Percentiles rank a stretch among this genome's conserved stretches.
Evolutionary conservation across 495 filamentous ascomycete species (phyloP).

Genomic region (Lophiostoma macrostomum): DNA sequence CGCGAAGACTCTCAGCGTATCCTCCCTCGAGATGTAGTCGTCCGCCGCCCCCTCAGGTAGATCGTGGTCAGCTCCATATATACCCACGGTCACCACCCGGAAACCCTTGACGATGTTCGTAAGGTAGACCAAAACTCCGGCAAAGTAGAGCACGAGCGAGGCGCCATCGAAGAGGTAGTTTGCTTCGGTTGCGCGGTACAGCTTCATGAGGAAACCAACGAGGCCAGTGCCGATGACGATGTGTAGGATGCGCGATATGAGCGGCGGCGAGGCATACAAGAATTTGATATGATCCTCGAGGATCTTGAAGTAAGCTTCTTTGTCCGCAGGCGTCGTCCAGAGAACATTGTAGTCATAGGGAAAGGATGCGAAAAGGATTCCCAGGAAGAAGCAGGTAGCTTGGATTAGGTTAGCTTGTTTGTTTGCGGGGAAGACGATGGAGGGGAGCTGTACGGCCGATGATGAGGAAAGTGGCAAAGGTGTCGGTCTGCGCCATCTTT

Average conservation of each 20-base stretch:
- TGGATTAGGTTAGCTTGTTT: conserved; percentile 16
- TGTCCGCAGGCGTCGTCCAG: conserved; percentile 64
- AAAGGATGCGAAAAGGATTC: conserved; percentile 94
- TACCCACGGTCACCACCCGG: conserved; percentile 63
- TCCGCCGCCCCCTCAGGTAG: conserved; percentile 52
- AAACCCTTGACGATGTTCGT: conserved; percentile 94
- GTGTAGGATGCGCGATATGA: conserved; percentile 90
- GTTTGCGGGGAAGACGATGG: neutral
- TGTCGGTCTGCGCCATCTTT: conserved; percentile 24
- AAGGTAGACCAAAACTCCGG: conserved; percentile 85
- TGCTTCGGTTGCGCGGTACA: conserved; percentile 84
- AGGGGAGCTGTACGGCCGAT: conserved; percentile 71
- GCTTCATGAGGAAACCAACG: conserved; percentile 85
- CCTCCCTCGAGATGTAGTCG: conserved; percentile 65
- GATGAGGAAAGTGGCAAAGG: conserved; percentile 93
- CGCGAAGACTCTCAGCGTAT: conserved; percentile 84
- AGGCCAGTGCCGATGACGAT: conserved; percentile 87
- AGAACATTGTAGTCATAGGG: conserved; percentile 98
- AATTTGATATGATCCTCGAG: conserved; percentile 84
- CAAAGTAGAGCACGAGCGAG: conserved; percentile 83
- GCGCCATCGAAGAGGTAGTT: conserved; percentile 98
- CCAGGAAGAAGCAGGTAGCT: conserved; percentile 95
- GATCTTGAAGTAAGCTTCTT: conserved; percentile 64
- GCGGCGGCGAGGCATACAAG: conserved; percentile 78
- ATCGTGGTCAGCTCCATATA: conserved; percentile 42